Evolutionary conservation across 371 early-diverging fungal genomes (phyloP).

Genomic region (Saksenaea oblongispora): DNA sequence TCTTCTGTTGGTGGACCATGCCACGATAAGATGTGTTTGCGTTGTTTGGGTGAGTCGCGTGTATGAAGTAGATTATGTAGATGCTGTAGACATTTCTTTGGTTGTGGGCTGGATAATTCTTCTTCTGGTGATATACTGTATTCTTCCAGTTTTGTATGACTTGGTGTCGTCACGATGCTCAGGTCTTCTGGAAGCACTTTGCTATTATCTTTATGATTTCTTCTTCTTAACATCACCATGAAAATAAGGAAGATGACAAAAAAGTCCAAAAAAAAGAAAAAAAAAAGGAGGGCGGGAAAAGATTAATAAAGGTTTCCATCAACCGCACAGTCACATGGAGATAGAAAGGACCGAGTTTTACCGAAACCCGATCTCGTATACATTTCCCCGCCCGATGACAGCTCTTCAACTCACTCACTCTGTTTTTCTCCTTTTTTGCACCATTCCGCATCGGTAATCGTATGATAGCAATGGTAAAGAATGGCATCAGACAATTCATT

Average conservation of each 20-base stretch:
- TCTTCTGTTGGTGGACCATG: not conserved
- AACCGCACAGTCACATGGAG: not conserved
- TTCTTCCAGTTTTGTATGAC: not conserved
- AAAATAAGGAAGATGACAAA: not conserved
- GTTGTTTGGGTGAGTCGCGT: not conserved
- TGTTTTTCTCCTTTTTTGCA: not conserved
- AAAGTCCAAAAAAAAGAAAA: not conserved
- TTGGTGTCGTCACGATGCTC: not conserved
- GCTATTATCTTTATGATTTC: not conserved
- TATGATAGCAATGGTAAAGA: not conserved
- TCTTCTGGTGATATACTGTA: not conserved
- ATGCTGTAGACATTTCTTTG: constrained; percentile 1
- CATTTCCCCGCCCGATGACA: not conserved
- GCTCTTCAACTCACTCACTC: not conserved
- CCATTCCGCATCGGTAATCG: not conserved
- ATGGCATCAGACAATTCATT: not conserved
- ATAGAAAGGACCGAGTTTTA: not conserved
- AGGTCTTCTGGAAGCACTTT: not conserved
- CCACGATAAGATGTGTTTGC: not conserved
- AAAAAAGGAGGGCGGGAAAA: not conserved
- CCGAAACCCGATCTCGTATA: not conserved
- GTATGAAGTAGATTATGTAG: not conserved
- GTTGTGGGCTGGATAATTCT: not conserved
- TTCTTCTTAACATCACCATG: not conserved
- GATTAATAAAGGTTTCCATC: not conserved